Conservation (phyloP, 495 filamentous ascomycete genomes). For the Friedmanniomyces endolithicus region DNA sequence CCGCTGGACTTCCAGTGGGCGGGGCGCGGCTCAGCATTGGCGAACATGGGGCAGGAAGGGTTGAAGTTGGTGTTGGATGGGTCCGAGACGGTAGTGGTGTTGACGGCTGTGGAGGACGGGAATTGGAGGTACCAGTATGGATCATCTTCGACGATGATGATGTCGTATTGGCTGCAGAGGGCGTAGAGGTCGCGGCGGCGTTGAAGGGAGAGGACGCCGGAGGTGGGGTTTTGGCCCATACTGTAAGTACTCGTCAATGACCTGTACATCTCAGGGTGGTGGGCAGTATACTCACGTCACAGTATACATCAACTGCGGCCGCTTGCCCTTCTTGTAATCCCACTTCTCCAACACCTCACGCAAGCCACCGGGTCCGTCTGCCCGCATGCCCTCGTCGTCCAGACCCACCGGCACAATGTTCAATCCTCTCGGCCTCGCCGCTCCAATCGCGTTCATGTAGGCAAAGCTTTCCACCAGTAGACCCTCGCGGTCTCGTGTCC, state of each 20-base stretch:
- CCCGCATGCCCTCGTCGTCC: slow-evolving; percentile 65
- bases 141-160: slow-evolving; percentile 89
- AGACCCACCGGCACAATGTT: slow-evolving; percentile 60
- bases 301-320: slow-evolving; percentile 80
- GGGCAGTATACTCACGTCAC: slow-evolving; percentile 56
- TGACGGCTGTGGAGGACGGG: slow-evolving; percentile 44
- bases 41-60: slow-evolving; percentile 16
- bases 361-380: slow-evolving; percentile 54
- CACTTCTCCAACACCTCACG: slow-evolving; percentile 68
- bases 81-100: slow-evolving; percentile 22
- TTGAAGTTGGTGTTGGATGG: slow-evolving; percentile 17
- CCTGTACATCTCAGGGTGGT: background rate
- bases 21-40: slow-evolving; percentile 16
- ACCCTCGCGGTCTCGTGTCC: slow-evolving; percentile 53
- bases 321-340: slow-evolving; percentile 57
- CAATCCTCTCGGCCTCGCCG: slow-evolving; percentile 54
- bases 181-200: slow-evolving; percentile 68
- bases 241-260: slow-evolving; percentile 37
- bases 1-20: slow-evolving; percentile 46
- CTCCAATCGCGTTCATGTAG: slow-evolving; percentile 61
- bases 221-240: slow-evolving; percentile 86
- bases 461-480: slow-evolving; percentile 65
- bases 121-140: slow-evolving; percentile 95
- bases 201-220: slow-evolving; percentile 53
- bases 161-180: slow-evolving; percentile 70